Conservation (phyloP, 129 eudicot genomes). For the Smallanthus sonchifolius region DNA sequence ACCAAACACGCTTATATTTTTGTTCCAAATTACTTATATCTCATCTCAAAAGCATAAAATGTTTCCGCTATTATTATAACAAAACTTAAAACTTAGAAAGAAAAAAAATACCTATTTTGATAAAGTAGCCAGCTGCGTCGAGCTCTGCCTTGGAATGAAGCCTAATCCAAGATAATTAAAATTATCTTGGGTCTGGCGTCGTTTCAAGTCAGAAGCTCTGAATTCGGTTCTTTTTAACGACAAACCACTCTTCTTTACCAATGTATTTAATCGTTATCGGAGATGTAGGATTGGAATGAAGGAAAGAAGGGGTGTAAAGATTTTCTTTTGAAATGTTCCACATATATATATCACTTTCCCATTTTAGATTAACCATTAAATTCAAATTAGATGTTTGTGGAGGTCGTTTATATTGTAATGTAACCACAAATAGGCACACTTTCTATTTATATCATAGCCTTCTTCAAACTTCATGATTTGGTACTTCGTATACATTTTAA, state of each 20-base stretch:
- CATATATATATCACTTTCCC: not conserved
- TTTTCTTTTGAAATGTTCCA: not conserved
- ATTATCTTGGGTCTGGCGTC: slow-evolving; percentile 28
- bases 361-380: slow-evolving; percentile 18
- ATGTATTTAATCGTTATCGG: not conserved
- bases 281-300: not conserved
- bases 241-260: slow-evolving; percentile 16
- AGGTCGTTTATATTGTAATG: slow-evolving; percentile 13
- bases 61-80: not conserved
- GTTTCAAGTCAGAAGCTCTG: slow-evolving; percentile 32
- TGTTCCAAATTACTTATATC: not conserved
- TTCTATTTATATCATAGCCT: slow-evolving; percentile 12
- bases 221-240: not conserved
- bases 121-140: not conserved
- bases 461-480: not conserved
- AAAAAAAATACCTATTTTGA: slow-evolving; percentile 14
- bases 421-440: slow-evolving; percentile 8
- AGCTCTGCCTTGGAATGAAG: slow-evolving; percentile 36
- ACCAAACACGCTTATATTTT: not conserved
- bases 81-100: not conserved
- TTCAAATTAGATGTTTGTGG: slow-evolving; percentile 21
- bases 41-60: not conserved
- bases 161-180: slow-evolving; percentile 28
- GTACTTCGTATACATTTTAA: not conserved
- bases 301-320: slow-evolving; percentile 8